Base-by-base conservation (phyloP, 805 yeast genomes). In the Starmerella geochares region DNA sequence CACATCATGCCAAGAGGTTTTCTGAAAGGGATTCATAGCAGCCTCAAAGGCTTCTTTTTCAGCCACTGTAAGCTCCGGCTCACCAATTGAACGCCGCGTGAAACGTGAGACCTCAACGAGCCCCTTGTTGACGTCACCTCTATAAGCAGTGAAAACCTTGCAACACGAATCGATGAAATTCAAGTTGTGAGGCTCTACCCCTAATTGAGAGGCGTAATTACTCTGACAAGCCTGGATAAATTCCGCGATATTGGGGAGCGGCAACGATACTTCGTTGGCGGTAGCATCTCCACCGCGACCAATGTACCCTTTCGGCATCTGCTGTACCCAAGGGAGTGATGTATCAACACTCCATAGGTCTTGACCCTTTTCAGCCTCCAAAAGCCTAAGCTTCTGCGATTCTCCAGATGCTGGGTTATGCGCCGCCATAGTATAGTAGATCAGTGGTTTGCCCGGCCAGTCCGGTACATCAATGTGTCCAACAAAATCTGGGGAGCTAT, bases 151-250 rank as follows among this genome's bases (percentile, higher is more conserved):
- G 42, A 81, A 71, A 4, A 73, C 72, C 49, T 77, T 71, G 39
- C 86, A 62, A 16, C 83, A 72, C 1, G 81, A 78, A 67, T 92
- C 97, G 54, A 85, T 66, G 58, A 90, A 87, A 60, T 90, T 88
- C 1, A 50, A 94, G 87, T 0, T 94, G 77, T 17, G 75, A 0
- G 81, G 77, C 16, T 74, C 62, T 42, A 90, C 62, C 0, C 68
- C 71, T 13, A 88, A 63, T 4, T 64, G 62, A 7, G 68, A 66
- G 0, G 96, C 92, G 41, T 76, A 67, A 0, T 76, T 40, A 2
- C 20, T 75, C 2, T 66, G 68, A 58, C 88, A 80, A 17, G 66
- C 65, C 5, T 68, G 64, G 16, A 88, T 60, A 59, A 78, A 92
- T 3, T 60, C 59, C 29, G 79, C 84, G 6, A 83, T 51, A 39